Evolutionary conservation across 352 stramenopile genomes (phyloP), one percentile per base, ranked within the genome.

Genomic region (Globisporangium heterothallicum): DNA sequence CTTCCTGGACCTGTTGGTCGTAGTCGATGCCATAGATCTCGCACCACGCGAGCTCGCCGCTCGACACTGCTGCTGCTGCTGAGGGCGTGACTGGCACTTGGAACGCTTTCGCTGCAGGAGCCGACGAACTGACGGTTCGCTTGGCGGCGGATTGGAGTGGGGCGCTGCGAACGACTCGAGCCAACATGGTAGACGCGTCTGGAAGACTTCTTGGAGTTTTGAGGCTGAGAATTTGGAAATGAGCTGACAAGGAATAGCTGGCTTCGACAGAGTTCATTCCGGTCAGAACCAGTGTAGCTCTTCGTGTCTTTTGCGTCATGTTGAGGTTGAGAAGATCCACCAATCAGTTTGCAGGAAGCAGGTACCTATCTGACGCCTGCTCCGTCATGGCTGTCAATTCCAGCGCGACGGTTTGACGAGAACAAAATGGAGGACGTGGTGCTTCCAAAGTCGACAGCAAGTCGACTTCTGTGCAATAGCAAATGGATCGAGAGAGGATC

Each of bases 1-100:
- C 71, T 26, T 89, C 73, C 38, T 73, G 59, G 16, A 89, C 57
- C 65, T 86, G 66, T 53, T 78, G 67, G 52, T 82, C 65, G 59
- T 89, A 86, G 75, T 89, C 73, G 16, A 89, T 68, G 24, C 78
- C 78, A 51, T 89, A 89, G 41, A 89, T 70, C 53, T 89, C 75
- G 59, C 73, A 86, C 78, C 78, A 89, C 13, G 73, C 78, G 16
- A 83, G 73, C 42, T 89, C 78, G 24, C 64, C 73, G 54, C 66
- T 53, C 38, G 72, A 83, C 1, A 82, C 54, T 29, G 34, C 6
- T 30, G 29, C 9, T 14, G 47, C n/a, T 24, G 24, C n/a, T 13
- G 40, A 13, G 24, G 58, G 6, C 9, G 50, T 22, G 18, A 38
- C 43, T 4, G 53, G 40, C 4, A 52, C 53, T 18, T 79, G 70